Evolutionary conservation across 345 rosid genomes (phyloP), one percentile per base, ranked within the genome.

Genomic region (Viola odorata): DNA sequence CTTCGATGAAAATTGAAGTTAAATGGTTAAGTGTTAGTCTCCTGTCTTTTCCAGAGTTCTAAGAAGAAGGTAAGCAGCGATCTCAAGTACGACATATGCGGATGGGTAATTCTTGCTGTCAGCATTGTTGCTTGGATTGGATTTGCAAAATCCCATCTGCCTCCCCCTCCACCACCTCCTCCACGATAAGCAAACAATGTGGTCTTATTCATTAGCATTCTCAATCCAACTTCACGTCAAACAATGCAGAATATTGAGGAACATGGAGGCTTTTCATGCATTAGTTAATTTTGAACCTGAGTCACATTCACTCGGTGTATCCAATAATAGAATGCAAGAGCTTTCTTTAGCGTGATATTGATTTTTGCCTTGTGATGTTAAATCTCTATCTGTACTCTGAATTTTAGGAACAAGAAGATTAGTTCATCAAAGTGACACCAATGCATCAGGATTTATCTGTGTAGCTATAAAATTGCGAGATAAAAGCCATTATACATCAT

Each of bases 91-190:
- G 96, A 92, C 73, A 73, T 85, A 63, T 74, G 77, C 49, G 96
- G 96, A 45, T 87, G 96, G 96, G 76, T 89, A 47, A 84, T 89
- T 74, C 85, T 92, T 32, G 96, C 87, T 14, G 83, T 85, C 10
- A 96, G 98, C 14, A 60, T 89, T 63, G 86, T 92, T 45, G 84
- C 91, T 0, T 89, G 91, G 89, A 75, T 89, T 3, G 91, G 96
- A 36, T 82, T 87, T 52, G 84, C 96, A 0, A 91, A 89, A 77
- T 81, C 87, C 53, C 84, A 84, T 9, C 17, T 81, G 79, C 92
- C 91, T 5, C 73, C 85, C 0, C 72, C 70, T 12, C 64, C 83
- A 3, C 64, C 78, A 0, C 55, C 81, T 9, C 69, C 75, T 6
- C 77, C 83, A 0, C 64, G 70, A 67, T 82, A 61, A 77, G 74